Evolutionary conservation across 495 filamentous ascomycete species (phyloP), one percentile per base, ranked within the genome.

Genomic region (Astrothelium macrocarpum): DNA sequence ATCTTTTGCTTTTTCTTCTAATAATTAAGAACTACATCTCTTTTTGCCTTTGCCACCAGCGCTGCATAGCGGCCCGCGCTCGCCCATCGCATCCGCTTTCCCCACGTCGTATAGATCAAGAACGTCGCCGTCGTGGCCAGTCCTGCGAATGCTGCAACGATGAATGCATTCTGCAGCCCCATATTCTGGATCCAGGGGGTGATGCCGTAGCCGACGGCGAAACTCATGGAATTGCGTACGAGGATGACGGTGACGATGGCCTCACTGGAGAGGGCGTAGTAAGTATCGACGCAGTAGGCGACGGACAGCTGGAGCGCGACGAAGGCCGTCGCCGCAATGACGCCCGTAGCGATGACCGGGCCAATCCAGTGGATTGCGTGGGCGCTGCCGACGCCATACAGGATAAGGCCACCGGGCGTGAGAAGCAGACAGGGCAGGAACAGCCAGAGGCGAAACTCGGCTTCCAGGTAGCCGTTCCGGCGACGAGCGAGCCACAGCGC

Each of bases 351-450:
- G 31, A 87, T 79, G 1, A 87, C 73, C 2, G 85, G 74, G 2
- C 85, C 85, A 60, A 71, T 67, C 73, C 73, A 75, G 53, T 74
- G 71, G 14, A 74, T 63, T 9, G 53, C 32, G n/a, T 73, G 81
- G 0, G 84, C 84, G 9, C 85, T 83, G 12, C 85, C 85, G 4
- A 88, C 83, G n/a, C 86, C 85, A 84, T 85, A 89, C 0, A 88
- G 78, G 4, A 88, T 76, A 0, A 87, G 71, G 0, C 82, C 82
- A 0, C 72, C 74, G 0, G 85, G 85, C 2, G 86, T 78, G 11
- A 84, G 71, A 29, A 87, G 25, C 0, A 85, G 63, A 32, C 80
- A 82, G 5, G 79, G 71, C 0, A 73, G 49, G 66, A 87, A 86
- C 0, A 85, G 80, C 83, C 84, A 88, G 1, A 87, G 77, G 18